Evolutionary conservation across 345 rosid species (phyloP).

Genomic region (Hibiscus mutabilis): DNA sequence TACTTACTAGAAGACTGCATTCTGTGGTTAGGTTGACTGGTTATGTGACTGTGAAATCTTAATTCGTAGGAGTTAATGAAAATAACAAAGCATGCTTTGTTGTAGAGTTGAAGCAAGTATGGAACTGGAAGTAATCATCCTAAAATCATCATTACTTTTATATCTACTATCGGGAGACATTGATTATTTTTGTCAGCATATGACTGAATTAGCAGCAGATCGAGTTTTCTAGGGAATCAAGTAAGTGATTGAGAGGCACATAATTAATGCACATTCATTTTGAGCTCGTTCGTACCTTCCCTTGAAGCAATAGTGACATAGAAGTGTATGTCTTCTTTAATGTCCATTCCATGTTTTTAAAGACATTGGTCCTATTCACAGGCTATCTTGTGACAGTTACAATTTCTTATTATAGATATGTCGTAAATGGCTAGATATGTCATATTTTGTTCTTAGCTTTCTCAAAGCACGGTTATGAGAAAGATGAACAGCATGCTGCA

Average conservation of each 20-base stretch:
- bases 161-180: background rate
- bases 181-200: background rate
- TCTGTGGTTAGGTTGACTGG: background rate
- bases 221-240: background rate
- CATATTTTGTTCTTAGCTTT: background rate
- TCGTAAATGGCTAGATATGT: background rate
- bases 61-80: background rate
- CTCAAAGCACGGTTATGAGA: background rate
- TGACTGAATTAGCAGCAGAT: background rate
- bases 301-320: background rate
- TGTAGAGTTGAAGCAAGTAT: background rate
- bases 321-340: background rate
- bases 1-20: background rate
- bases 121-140: background rate
- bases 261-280: background rate
- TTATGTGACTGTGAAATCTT: background rate
- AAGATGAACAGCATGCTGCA: background rate
- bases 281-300: background rate
- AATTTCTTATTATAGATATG: background rate
- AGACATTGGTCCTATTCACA: background rate
- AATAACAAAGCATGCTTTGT: background rate
- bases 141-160: background rate
- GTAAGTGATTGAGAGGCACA: background rate
- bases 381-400: background rate
- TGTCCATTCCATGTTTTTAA: background rate